phyloP scores from a whole-genome alignment of 768 basidiomycete species.

The Mycena indigotica region DNA sequence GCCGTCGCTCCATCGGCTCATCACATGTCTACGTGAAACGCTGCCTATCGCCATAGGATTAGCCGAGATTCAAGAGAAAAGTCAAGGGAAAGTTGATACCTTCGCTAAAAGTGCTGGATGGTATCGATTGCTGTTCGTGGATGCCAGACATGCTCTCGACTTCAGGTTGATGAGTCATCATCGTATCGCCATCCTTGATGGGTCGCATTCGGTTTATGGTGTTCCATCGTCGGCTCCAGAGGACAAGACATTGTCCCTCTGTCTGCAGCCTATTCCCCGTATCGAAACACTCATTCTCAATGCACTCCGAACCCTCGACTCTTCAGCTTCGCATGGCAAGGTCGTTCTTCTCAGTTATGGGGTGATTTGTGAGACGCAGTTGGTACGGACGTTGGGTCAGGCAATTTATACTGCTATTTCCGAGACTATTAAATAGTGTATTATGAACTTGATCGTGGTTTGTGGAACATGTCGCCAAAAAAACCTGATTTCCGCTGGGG shows the following conservation, averaged over 20 bases:
- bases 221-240: conserved; percentile 12
- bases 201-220: conserved; percentile 60
- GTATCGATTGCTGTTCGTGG: conserved; percentile 75
- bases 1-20: conserved; percentile 64
- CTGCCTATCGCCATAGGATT: conserved; percentile 76
- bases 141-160: conserved; percentile 75
- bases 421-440: conserved; percentile 24
- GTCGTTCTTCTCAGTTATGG: conserved; percentile 64
- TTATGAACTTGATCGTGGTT: conserved; percentile 17
- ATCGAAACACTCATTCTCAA: conserved; percentile 54
- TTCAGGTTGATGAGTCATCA: conserved; percentile 71
- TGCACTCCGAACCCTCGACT: conserved; percentile 46
- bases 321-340: conserved; percentile 37
- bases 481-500: conserved; percentile 15
- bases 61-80: conserved; percentile 51
- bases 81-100: conserved; percentile 51
- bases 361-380: conserved; percentile 55
- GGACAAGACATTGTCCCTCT: conserved; percentile 28
- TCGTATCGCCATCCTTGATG: conserved; percentile 75
- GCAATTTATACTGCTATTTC: conserved; percentile 53
- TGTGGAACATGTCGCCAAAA: conserved; percentile 19
- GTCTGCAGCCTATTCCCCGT: conserved; percentile 62
- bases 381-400: conserved; percentile 49
- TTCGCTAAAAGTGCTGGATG: conserved; percentile 81
- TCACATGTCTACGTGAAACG: conserved; percentile 72